A percentile compares a stretch with the other conserved stretches of the same genome.
phyloP scores from a whole-genome alignment of 768 basidiomycete species.

The Termitomyces sp. region DNA sequence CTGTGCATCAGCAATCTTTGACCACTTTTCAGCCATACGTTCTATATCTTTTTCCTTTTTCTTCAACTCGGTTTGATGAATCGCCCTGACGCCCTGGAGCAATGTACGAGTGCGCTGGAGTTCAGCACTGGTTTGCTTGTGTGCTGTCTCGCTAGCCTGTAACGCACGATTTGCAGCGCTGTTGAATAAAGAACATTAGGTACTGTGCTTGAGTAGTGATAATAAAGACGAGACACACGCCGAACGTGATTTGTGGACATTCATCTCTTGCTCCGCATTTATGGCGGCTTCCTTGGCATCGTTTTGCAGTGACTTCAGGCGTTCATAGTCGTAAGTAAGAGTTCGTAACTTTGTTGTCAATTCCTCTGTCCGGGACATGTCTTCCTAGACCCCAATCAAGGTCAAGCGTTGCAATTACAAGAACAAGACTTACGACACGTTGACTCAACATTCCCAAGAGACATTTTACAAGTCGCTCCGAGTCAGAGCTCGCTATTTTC shows the following conservation, averaged over 20 bases:
- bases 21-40: constrained; percentile 69
- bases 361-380: constrained; percentile 77
- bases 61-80: constrained; percentile 69
- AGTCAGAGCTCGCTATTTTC: constrained; percentile 49
- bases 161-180: constrained; percentile 52
- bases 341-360: constrained; percentile 71
- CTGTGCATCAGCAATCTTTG: constrained; percentile 65
- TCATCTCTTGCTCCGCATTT: constrained; percentile 75
- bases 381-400: constrained; percentile 35
- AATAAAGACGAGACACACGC: constrained; percentile 42
- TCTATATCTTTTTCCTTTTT: constrained; percentile 81
- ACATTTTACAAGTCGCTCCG: constrained; percentile 64
- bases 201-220: neutral
- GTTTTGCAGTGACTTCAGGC: constrained; percentile 61
- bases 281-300: constrained; percentile 55
- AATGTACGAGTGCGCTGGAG: constrained; percentile 68
- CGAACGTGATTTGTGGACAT: constrained; percentile 65
- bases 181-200: neutral
- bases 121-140: constrained; percentile 67
- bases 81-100: constrained; percentile 63
- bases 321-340: constrained; percentile 76
- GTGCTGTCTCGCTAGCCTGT: constrained; percentile 54
- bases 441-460: constrained; percentile 73
- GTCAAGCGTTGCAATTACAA: neutral
- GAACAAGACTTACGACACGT: constrained; percentile 53